These are phyloP conservation scores for Karstenula rhodostoma DNA, from an alignment of 2,329 filamentous ascomycete genomes.

Conservation along the genomic window DNA sequence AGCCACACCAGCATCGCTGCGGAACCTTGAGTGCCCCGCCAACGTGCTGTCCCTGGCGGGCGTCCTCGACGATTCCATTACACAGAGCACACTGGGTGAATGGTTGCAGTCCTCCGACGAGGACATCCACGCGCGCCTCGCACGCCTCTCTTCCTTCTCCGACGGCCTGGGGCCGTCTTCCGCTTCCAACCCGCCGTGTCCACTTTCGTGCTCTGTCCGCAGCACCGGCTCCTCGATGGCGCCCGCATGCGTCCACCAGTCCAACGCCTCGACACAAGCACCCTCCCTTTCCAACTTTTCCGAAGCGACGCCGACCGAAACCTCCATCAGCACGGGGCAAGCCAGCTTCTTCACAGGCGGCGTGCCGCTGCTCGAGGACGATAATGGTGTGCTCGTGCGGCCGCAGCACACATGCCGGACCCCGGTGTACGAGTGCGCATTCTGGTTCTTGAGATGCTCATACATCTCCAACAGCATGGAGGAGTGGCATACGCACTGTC, in stretches of 20 bases:
- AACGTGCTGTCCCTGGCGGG: conserved; percentile 27
- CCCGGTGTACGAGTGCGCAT: conserved; percentile 36
- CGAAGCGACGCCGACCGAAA: conserved; percentile 34
- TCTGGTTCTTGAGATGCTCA: conserved; percentile 38
- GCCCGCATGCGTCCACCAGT: conserved; percentile 39
- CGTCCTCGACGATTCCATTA: conserved; percentile 32
- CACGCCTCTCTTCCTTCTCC: conserved; percentile 27
- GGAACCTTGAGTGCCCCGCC: conserved; percentile 15
- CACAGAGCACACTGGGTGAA: conserved; percentile 29
- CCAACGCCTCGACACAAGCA: conserved; percentile 28
- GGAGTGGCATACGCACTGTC: conserved; percentile 36
- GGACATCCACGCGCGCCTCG: conserved; percentile 38
- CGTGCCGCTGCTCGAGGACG: conserved; percentile 32
- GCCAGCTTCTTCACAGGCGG: conserved; percentile 30
- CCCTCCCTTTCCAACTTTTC: conserved; percentile 35
- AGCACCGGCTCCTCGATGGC: conserved; percentile 42
- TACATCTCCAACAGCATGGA: conserved; percentile 29
- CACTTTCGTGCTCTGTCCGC: conserved; percentile 24
- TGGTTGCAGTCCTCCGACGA: conserved; percentile 36
- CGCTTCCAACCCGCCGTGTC: conserved; percentile 19
- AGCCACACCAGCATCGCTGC: conserved; percentile 20
- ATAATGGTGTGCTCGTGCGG: conserved; percentile 34
- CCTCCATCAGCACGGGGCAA: conserved; percentile 33
- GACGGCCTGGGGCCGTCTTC: conserved; percentile 24
- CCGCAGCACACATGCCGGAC: conserved; percentile 19